A percentile compares a stretch with the other conserved stretches of the same genome.
These are phyloP conservation scores for Solanum chacoense DNA, from an alignment of 305 asterid species.

Conservation along the genomic window DNA sequence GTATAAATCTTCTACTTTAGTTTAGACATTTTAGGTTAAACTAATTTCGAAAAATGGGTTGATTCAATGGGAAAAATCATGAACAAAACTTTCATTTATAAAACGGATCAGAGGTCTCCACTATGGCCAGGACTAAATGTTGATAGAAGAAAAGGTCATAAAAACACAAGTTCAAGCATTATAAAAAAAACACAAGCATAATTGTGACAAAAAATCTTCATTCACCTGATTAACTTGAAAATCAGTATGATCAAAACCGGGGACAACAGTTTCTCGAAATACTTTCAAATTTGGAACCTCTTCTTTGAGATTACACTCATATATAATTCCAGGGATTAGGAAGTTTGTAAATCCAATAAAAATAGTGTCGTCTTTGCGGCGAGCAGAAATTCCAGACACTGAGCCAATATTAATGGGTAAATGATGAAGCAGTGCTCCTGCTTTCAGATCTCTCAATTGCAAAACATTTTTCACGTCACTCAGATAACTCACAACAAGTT, in stretches of 20 bases:
- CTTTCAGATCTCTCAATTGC: slow-evolving; percentile 77
- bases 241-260: slow-evolving; percentile 65
- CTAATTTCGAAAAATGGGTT: background rate
- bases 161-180: background rate
- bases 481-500: slow-evolving; percentile 58
- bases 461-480: slow-evolving; percentile 71
- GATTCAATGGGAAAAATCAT: background rate
- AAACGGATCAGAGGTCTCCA: background rate
- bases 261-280: slow-evolving; percentile 71
- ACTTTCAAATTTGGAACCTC: slow-evolving; percentile 50
- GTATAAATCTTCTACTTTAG: background rate
- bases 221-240: slow-evolving; percentile 67
- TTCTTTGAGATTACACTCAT: slow-evolving; percentile 55
- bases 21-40: background rate
- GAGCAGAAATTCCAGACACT: slow-evolving; percentile 57
- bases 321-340: slow-evolving; percentile 63
- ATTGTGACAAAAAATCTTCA: background rate
- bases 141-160: background rate
- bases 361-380: slow-evolving; percentile 50
- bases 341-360: slow-evolving; percentile 78
- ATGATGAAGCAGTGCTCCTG: slow-evolving; percentile 58
- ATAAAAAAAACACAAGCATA: background rate
- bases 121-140: background rate
- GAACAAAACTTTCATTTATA: background rate
- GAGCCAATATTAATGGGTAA: slow-evolving; percentile 80